Conservation (phyloP, 306 rosid species). For the Urtica urens region DNA sequence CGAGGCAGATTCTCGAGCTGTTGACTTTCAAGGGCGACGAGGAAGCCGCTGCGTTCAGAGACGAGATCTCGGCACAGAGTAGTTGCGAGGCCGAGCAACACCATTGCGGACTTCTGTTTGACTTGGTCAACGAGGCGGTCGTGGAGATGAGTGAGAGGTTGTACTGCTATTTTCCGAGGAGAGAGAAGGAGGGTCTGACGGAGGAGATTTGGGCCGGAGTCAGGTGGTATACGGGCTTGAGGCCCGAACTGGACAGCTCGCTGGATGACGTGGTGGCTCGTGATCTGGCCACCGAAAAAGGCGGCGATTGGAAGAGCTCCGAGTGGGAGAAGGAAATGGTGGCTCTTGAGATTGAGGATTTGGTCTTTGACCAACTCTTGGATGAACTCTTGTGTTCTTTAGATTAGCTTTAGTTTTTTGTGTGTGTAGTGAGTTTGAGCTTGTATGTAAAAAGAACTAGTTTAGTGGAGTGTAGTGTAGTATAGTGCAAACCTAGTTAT, state of each 20-base stretch:
- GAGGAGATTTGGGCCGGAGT: constrained; percentile 41
- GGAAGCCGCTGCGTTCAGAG: constrained; percentile 24
- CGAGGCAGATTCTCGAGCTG: constrained; percentile 43
- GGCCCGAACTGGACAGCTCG: constrained; percentile 68
- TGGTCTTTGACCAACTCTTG: constrained; percentile 55
- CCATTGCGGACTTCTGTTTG: constrained; percentile 52
- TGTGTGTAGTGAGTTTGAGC: not conserved
- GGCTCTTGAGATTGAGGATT: constrained; percentile 65
- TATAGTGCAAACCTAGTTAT: too few species aligned
- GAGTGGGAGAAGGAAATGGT: constrained; percentile 58
- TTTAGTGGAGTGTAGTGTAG: too few species aligned
- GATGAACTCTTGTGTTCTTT: constrained; percentile 47
- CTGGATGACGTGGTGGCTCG: constrained; percentile 62
- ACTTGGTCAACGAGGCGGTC: constrained; percentile 53
- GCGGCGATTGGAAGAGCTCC: constrained; percentile 61
- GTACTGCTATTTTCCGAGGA: constrained; percentile 44
- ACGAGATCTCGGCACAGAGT: constrained; percentile 14
- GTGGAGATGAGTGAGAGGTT: constrained; percentile 43
- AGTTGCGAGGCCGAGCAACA: not conserved
- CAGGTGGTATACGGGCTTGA: constrained; percentile 33
- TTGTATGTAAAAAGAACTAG: not conserved
- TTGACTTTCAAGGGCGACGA: constrained; percentile 48
- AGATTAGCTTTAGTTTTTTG: constrained; percentile 1
- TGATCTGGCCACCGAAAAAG: constrained; percentile 46
- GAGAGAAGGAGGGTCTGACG: constrained; percentile 44